Evolutionary conservation across 176 grass and related monocot species (phyloP), one percentile per base, ranked within the genome.

Genomic region (Phoenix roebelenii): DNA sequence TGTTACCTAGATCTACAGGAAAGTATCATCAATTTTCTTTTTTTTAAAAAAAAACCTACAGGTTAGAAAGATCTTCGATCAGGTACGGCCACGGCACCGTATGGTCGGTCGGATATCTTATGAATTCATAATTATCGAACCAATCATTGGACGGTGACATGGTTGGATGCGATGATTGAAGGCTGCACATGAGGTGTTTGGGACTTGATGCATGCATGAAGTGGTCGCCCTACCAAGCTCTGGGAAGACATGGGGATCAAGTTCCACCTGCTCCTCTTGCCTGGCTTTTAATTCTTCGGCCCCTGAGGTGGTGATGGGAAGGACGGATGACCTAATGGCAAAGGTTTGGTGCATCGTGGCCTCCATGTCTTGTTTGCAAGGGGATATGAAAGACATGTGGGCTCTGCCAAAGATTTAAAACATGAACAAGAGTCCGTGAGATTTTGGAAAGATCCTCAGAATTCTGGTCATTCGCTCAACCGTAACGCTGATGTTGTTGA

Each of bases 141-240:
- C 57, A 63, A 63, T 17, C 56, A 28, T 57, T 16, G 39, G 18
- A 66, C 3, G 23, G 16, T 67, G 49, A 56, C 60, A 49, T 4
- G 23, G 18, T 5, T 64, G 55, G 48, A 68, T 7, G 23, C 24
- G 18, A 58, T 25, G 18, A 59, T 60, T 28, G 15, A 78, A 78
- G 57, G 58, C 39, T 28, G 72, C 76, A 79, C 54, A 79, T 79
- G 76, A 64, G 30, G 66, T 78, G 68, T 79, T 79, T 79, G 68
- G 52, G 4, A 67, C 49, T 53, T 49, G 23, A 79, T 60, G 20
- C 20, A 20, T 20, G 20, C 20, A 20, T 20, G 60, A 28, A 51
- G 44, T 72, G 23, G 26, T 78, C 72, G 50, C 54, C 60, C 52
- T 72, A 39, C 66, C 29, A 15, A 58, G 63, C 67, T 65, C 67